Evolutionary conservation across 805 yeast species (phyloP), one percentile per base, ranked within the genome.

Genomic region (Saturnispora ahearnii): DNA sequence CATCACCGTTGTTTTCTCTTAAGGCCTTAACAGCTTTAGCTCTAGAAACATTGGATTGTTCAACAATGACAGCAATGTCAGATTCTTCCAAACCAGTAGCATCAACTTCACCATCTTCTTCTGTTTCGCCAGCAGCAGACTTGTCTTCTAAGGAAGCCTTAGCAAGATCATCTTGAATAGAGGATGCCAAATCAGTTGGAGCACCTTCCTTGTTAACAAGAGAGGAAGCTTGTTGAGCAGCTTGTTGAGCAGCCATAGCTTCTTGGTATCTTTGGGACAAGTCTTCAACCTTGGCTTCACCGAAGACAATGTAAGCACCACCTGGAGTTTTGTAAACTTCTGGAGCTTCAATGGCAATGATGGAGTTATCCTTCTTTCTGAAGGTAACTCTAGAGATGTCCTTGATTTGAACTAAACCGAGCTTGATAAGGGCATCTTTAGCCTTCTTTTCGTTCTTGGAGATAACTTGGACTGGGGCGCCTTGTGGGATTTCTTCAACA

Each of bases 221-320:
- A 49, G 65, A 71, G 51, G 76, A 77, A 58, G 73, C 74, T 55
- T 71, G 73, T 59, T 71, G 72, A 55, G 77, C 78, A 60, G 77
- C 76, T 57, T 78, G 81, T 71, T 82, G 86, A 58, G 87, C 87
- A 65, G 86, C 86, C 69, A 83, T 86, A 56, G 86, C 84, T 68
- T 82, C 85, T 67, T 85, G 84, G 72, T 86, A 78, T 78, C 89
- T 83, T 73, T 87, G 82, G 74, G 83, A 81, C 72, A 89, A 74
- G 77, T 91, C 96, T 72, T 91, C 97, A 61, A 87, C 85, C 79
- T 88, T 87, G 68, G 96, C 95, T 75, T 90, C 97, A 74, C 99
- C 99, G 64, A 91, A 90, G 60, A 91, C 97, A 63, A 91, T 83
- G 78, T 86, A 93, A 62, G 95, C 84, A 68, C 97, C 96, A 66